Conservation (phyloP, 495 filamentous ascomycete species). For the Penicillium crystallinum region DNA sequence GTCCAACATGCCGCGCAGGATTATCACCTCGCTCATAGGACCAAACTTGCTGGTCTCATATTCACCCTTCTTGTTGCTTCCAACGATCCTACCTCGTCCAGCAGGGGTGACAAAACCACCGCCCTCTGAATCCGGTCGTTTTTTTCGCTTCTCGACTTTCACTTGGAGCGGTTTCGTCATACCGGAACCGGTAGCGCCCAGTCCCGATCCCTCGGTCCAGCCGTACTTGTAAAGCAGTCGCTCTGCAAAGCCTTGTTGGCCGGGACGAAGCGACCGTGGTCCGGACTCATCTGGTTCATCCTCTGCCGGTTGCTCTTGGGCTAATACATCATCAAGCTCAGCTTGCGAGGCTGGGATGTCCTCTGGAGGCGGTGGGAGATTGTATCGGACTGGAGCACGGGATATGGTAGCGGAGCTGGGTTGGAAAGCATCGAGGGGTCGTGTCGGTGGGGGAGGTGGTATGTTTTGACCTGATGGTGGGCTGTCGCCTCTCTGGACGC, state of each 20-base stretch:
- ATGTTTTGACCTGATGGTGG: conserved; percentile 26
- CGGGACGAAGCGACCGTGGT: conserved; percentile 63
- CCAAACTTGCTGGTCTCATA: conserved; percentile 62
- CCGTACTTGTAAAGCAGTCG: conserved; percentile 88
- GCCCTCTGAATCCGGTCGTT: conserved; percentile 70
- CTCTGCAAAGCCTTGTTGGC: conserved; percentile 78
- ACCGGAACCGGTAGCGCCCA: conserved; percentile 74
- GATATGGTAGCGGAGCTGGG: conserved; percentile 61
- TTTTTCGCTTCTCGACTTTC: conserved; percentile 76
- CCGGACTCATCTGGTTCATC: conserved; percentile 43
- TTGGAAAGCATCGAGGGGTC: conserved; percentile 34
- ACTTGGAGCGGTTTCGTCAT: conserved; percentile 79
- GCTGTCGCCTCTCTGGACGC: conserved; percentile 44
- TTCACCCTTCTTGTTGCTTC: conserved; percentile 46
- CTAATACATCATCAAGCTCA: conserved; percentile 48
- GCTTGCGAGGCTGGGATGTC: conserved; percentile 54
- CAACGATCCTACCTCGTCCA: conserved; percentile 76
- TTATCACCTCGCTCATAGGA: conserved; percentile 70
- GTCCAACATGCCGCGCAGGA: conserved; percentile 75
- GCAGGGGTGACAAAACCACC: conserved; percentile 67
- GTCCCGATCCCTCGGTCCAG: conserved; percentile 80
- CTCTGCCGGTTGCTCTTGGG: conserved; percentile 45
- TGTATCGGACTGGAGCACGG: conserved; percentile 81
- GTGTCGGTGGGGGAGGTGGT: conserved; percentile 32
- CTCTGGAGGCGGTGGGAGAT: conserved; percentile 53